Base-by-base conservation (phyloP, 148 eudicot species). In the Agrostemma githago region DNA sequence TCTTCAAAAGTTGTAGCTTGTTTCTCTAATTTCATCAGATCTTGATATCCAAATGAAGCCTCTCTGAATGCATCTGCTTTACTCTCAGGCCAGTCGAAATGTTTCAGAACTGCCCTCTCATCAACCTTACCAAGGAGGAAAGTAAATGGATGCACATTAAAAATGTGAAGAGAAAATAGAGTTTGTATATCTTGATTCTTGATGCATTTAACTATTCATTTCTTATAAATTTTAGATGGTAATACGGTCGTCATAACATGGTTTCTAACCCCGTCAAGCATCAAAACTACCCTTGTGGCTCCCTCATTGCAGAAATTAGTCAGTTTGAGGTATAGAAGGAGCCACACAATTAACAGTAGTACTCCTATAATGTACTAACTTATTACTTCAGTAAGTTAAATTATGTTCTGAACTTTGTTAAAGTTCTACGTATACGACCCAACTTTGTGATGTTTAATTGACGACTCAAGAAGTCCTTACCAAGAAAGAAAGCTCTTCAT, bases 81-180 rank as follows among this genome's bases (percentile, higher is more conserved):
- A 5, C 96, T 91, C 81, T 95, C 98, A 37, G 98, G 98, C 98
- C 98, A 95, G 78, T 95, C 98, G 81, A 95, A 95, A 87, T 95
- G 97, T 88, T 95, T 95, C 48, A 95, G 89, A 66, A 92, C 98
- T 65, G 97, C 98, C 76, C 98, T 86, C 79, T 95, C 97, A 77
- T 95, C 98, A 79, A 92, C 97, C 98, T 95, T 72, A 43, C 6
- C 8, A 71, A 71, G 65, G 41, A 26, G 26, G 70, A 3, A 70
- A 62, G 73, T n/a, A 14, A 37, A 56, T 20, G 54, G 39, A 8
- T 41, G 20, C 9, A 19, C 53, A 41, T n/a, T 3, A 40, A 42
- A 66, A 5, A 38, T 41, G 43, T 15, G 48, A 66, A n/a, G 42
- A 40, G 0, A 2, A 66, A 66, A 26, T 10, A 14, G 1, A 4